These are phyloP conservation scores for Musa acuminata DNA, from an alignment of 176 grass and related monocot species.

Conservation along the genomic window DNA sequence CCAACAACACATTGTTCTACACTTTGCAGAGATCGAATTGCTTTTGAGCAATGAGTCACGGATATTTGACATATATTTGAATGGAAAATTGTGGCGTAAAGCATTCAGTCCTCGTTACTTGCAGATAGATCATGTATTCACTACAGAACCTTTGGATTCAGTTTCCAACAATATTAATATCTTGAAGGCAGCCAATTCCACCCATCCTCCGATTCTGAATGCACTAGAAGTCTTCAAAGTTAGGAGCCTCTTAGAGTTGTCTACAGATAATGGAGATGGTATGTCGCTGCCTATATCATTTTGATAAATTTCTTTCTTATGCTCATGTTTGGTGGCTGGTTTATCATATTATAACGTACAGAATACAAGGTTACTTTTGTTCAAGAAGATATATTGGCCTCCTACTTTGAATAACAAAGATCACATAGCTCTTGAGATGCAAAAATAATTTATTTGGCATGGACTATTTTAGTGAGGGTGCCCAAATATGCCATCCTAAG, in stretches of 20 bases:
- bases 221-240: slow-evolving; percentile 33
- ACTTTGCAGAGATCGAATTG: slow-evolving; percentile 1
- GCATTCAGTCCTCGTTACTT: slow-evolving; percentile 16
- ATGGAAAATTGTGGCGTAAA: background rate
- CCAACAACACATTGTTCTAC: background rate
- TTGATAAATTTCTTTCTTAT: background rate
- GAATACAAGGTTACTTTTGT: background rate
- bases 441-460: no score
- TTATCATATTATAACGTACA: background rate
- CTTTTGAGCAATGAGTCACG: background rate
- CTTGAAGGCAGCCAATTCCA: slow-evolving; percentile 9
- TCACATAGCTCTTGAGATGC: no score
- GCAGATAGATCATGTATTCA: background rate
- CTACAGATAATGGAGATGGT: slow-evolving; percentile 30
- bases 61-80: slow-evolving; percentile 4
- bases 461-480: no score
- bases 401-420: background rate
- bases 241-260: background rate
- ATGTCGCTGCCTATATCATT: background rate
- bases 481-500: no score
- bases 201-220: slow-evolving; percentile 25
- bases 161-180: background rate
- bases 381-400: no score
- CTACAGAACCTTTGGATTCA: background rate
- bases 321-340: no score